Evolutionary conservation across 2,329 filamentous ascomycete genomes (phyloP).

Genomic region (Ophiostoma sp.): DNA sequence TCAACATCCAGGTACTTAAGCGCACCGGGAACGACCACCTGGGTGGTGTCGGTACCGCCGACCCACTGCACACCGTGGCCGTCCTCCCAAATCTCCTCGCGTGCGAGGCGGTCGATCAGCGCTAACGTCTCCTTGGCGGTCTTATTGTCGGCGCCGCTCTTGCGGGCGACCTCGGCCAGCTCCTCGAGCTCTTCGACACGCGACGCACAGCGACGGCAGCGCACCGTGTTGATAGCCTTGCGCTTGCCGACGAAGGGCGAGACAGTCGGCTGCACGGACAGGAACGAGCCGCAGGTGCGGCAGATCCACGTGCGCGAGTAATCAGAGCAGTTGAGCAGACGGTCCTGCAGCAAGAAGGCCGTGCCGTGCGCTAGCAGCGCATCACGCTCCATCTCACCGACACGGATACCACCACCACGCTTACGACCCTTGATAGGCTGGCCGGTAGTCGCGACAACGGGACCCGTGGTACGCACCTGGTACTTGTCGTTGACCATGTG

Average conservation of each 20-base stretch:
- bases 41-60: conserved; percentile 85
- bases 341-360: conserved; percentile 91
- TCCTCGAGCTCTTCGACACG: conserved; percentile 59
- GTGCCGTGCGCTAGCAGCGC: conserved; percentile 92
- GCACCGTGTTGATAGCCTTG: conserved; percentile 66
- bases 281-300: conserved; percentile 82
- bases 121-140: background rate
- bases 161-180: conserved; percentile 52
- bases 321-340: conserved; percentile 95
- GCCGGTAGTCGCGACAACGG: conserved; percentile 84
- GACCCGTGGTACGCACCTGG: conserved; percentile 94
- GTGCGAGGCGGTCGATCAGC: conserved; percentile 24
- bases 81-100: conserved; percentile 79
- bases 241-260: conserved; percentile 65
- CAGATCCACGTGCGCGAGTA: conserved; percentile 90
- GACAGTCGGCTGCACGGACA: conserved; percentile 80
- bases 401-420: conserved; percentile 96
- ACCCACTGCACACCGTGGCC: conserved; percentile 79
- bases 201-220: conserved; percentile 76
- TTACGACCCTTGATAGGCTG: conserved; percentile 97
- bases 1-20: conserved; percentile 93
- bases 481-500: conserved; percentile 99
- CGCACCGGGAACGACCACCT: conserved; percentile 90
- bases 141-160: conserved; percentile 55
- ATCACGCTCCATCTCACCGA: conserved; percentile 99